Evolutionary conservation across 148 eudicot genomes (phyloP).

Genomic region (Rhododendron molle): DNA sequence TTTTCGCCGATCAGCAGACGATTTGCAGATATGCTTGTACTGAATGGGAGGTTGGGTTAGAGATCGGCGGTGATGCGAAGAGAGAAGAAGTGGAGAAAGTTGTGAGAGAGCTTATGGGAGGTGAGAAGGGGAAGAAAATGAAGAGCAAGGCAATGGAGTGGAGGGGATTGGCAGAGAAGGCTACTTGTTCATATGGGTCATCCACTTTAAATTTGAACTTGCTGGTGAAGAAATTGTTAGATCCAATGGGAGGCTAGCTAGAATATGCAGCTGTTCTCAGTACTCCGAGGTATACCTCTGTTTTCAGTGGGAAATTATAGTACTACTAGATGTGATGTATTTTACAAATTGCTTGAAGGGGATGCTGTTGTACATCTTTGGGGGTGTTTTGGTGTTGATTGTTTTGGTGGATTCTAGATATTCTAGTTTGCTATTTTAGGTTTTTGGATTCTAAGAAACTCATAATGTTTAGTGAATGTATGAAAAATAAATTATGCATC

Average conservation of each 20-base stretch:
- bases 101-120: background rate
- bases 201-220: background rate
- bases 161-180: slow-evolving; percentile 5
- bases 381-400: too few relatives aligned
- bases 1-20: slow-evolving; percentile 2
- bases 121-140: background rate
- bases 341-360: too few relatives aligned
- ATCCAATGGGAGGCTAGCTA: background rate
- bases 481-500: too few relatives aligned
- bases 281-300: background rate
- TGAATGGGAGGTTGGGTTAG: background rate
- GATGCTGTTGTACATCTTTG: too few relatives aligned
- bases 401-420: too few relatives aligned
- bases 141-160: background rate
- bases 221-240: background rate
- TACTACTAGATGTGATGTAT: too few relatives aligned
- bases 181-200: background rate
- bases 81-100: background rate
- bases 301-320: background rate
- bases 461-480: too few relatives aligned
- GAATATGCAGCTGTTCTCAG: background rate
- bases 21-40: background rate
- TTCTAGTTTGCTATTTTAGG: too few relatives aligned
- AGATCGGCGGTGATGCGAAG: background rate
- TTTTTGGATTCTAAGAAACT: too few relatives aligned